Evolutionary conservation across 352 stramenopile species (phyloP), one percentile per base, ranked within the genome.

Genomic region (Globisporangium spinosum): DNA sequence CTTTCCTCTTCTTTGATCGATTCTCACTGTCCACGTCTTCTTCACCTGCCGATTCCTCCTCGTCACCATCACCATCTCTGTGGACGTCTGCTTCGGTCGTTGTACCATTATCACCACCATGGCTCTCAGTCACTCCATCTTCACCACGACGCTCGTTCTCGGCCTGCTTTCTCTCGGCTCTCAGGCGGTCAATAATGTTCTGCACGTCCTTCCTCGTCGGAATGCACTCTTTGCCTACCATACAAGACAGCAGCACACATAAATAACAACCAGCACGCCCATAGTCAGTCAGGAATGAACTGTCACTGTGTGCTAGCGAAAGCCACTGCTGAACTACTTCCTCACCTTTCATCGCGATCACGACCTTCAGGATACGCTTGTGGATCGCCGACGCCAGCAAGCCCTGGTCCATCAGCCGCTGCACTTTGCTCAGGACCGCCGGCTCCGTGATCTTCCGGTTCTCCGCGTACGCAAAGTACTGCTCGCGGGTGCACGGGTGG

Each of bases 151-250:
- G 35, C 35, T 3, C 35, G 10, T 4, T 40, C 35, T 40, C 35
- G 9, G 9, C 35, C 35, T 40, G 35, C 35, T 40, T 40, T 40
- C 35, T 10, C 9, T 40, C 35, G 8, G 35, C 35, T 40, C 13
- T 60, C 27, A 60, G 9, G 22, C 55, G 55, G 13, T 22, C 12
- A 12, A 64, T 40, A 40, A 55, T 23, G 15, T 64, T 64, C 12
- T 54, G 38, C 38, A 64, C 15, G 45, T 64, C 40, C 15, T 29
- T 38, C 4, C 35, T 35, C 40, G 38, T 64, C 58, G 58, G 58
- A 13, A 38, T 13, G 23, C 35, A 62, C 32, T 62, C 56, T 12
- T 32, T 22, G 0, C 56, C 56, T 62, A 27, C 35, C 8, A 40
- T 22, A 23, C 29, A 27, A 55, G 47, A 55, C 5, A 55, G 12